Conservation (phyloP, 495 filamentous ascomycete genomes). For the Aspergillus bertholletiae region DNA sequence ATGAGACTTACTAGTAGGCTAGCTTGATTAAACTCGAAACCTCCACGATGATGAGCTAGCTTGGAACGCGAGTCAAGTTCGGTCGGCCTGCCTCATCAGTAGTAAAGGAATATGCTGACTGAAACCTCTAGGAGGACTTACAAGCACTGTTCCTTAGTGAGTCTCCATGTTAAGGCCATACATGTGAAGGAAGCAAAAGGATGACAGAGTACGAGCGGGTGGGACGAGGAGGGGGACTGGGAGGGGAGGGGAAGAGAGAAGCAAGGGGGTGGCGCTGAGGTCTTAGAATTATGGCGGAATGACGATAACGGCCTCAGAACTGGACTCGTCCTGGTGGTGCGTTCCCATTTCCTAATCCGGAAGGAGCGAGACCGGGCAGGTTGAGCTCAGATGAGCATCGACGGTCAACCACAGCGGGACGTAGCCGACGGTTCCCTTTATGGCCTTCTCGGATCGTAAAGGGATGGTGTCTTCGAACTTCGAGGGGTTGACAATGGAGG, state of each 20-base stretch:
- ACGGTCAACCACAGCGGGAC: not conserved
- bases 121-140: constrained; percentile 2
- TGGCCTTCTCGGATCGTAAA: not conserved
- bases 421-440: not conserved
- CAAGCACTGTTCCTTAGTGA: constrained; percentile 18
- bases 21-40: too few species aligned
- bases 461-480: not conserved
- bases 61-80: not conserved
- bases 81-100: not conserved
- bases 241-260: not conserved
- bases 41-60: too few species aligned
- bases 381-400: not conserved
- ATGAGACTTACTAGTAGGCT: not conserved
- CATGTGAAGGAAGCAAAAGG: not conserved
- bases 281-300: not conserved
- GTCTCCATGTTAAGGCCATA: not conserved
- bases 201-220: not conserved
- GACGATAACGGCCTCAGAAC: not conserved
- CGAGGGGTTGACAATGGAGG: not conserved
- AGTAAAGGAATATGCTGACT: not conserved
- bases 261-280: not conserved
- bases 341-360: not conserved
- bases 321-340: too few species aligned
- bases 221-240: not conserved
- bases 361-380: not conserved